These are phyloP conservation scores for Fusarium acutatum DNA, from an alignment of 2,329 filamentous ascomycete species.

Conservation along the genomic window DNA sequence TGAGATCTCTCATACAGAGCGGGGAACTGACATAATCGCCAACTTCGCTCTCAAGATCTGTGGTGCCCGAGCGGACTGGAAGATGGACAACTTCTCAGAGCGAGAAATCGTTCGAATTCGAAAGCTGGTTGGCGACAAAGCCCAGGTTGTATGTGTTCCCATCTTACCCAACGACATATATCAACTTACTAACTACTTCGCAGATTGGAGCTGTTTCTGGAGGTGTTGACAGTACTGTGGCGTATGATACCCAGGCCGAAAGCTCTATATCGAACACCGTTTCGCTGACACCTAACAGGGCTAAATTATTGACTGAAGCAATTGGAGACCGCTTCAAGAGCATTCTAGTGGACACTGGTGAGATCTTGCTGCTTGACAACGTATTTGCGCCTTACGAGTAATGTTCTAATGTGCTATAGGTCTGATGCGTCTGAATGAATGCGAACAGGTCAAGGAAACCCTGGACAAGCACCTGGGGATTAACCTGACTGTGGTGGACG, in stretches of 20 bases:
- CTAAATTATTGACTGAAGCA: background rate
- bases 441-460: background rate
- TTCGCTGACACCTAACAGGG: background rate
- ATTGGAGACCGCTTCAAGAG: background rate
- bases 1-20: background rate
- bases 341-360: slow-evolving; percentile 3
- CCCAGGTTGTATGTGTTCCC: slow-evolving; percentile 37
- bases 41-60: background rate
- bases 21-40: background rate
- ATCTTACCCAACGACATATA: background rate
- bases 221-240: background rate
- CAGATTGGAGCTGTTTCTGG: background rate
- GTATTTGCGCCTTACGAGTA: too few species aligned
- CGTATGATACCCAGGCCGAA: background rate
- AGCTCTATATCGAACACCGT: background rate
- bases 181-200: slow-evolving; percentile 9
- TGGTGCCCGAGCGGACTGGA: background rate
- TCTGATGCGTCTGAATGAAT: background rate
- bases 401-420: background rate
- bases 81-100: background rate
- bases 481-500: background rate
- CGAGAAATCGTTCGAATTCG: background rate
- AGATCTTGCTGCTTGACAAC: slow-evolving; percentile 2
- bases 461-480: background rate
- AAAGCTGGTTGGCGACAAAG: background rate